Evolutionary conservation across 2,329 filamentous ascomycete genomes (phyloP).

Genomic region (Chaetoscypha palmicola): DNA sequence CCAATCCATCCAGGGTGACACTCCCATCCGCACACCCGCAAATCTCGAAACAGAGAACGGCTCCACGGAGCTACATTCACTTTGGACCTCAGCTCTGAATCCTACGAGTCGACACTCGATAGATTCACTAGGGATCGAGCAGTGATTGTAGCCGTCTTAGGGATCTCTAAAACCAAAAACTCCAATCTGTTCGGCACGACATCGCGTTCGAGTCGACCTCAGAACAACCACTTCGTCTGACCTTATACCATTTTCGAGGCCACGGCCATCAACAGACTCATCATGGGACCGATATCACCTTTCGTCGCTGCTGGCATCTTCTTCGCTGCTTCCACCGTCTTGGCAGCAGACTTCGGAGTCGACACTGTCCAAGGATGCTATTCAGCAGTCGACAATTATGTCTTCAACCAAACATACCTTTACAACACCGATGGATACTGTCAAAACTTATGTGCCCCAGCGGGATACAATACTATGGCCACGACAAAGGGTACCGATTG

Average conservation of each 20-base stretch:
- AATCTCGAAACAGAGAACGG: constrained; percentile 11
- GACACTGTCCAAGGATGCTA: constrained; percentile 25
- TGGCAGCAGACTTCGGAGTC: constrained; percentile 10
- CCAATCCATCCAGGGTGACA: constrained; percentile 4
- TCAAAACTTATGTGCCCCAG: constrained; percentile 17
- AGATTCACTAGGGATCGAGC: constrained; percentile 3
- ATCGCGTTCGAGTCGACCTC: constrained; percentile 9
- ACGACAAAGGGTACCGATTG: constrained; percentile 24
- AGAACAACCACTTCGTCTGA: constrained; percentile 7
- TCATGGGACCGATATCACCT: constrained; percentile 18
- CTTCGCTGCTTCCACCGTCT: constrained; percentile 14
- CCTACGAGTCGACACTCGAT: background rate
- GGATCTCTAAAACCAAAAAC: background rate
- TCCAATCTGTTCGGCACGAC: constrained; percentile 5
- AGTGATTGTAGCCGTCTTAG: background rate
- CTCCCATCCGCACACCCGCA: constrained; percentile 7
- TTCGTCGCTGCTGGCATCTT: constrained; percentile 15
- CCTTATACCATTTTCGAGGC: constrained; percentile 13
- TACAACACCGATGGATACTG: constrained; percentile 28
- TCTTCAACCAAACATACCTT: constrained; percentile 19
- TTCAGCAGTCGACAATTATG: constrained; percentile 21
- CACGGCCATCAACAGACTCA: constrained; percentile 17
- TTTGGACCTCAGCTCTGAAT: background rate
- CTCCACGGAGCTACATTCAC: background rate
- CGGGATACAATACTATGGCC: constrained; percentile 19